Evolutionary conservation across 2,329 filamentous ascomycete species (phyloP), one percentile per base, ranked within the genome.

Genomic region (Lasiodiplodia hormozganensis): DNA sequence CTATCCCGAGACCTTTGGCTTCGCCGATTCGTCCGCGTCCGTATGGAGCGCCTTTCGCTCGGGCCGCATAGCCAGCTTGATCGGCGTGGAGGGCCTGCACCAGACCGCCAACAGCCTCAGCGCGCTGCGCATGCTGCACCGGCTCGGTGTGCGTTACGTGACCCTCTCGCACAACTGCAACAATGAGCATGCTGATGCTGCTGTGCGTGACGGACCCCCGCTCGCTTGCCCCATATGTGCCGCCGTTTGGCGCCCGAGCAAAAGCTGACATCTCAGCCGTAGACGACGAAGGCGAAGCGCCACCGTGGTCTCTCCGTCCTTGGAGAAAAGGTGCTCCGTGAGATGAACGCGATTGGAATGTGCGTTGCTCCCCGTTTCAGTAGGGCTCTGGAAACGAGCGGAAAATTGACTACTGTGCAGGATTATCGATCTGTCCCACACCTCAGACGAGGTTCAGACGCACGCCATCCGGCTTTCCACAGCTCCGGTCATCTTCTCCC

Each of bases 111-210:
- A 97, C 81, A 92, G 89, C 0, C 84, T 89, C 25, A 85, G 91
- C 49, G 94, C 89, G 68, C 83, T 98, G 10, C 89, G 95, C 8
- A 84, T 88, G 28, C 97, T 90, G 79, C 85, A 96, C 78, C 83
- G 86, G 2, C 84, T 97, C 2, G 95, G 95, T 1, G 94, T 94
- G 6, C 89, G 93, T 60, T 97, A 97, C 75, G 90, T 90, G n/a
- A 97, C 94, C 0, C 83, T 98, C n/a, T 97, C 93, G 2, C 95
- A 97, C 83, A 97, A 97, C 79, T 97, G 94, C 81, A 92, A 96
- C 79, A 98, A 97, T 80, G 87, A 84, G 60, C 97, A 91, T 78
- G 93, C 94, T 58, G 95, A 97, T 77, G 92, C 94, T 4, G 94
- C 94, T 2, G 79, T 95, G 5, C 83, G 90, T 70, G 77, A 82